Percentiles rank a stretch among this genome's conserved stretches.
These are phyloP conservation scores for Pythium dissotocum DNA, from an alignment of 352 stramenopile species.

Conservation along the genomic window DNA sequence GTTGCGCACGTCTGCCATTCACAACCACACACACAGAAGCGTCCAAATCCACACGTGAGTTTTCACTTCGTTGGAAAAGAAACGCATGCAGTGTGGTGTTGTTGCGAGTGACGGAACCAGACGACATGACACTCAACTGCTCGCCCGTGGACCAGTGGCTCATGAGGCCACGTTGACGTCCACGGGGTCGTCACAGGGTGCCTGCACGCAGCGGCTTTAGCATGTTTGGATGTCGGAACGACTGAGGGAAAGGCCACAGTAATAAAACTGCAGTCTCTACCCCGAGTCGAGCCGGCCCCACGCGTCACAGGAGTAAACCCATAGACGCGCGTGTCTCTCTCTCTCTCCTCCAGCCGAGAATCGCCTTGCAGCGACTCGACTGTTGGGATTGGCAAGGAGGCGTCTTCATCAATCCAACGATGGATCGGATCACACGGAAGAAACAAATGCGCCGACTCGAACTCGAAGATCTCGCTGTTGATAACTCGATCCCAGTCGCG, in stretches of 20 bases:
- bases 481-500: not conserved
- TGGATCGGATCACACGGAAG: not conserved
- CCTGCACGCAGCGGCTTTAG: conserved; percentile 91
- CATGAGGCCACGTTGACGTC: not conserved
- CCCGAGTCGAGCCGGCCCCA: not conserved
- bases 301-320: not conserved
- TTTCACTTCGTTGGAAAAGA: conserved; percentile 1
- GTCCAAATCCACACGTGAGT: conserved; percentile 15
- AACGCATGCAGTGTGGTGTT: no score
- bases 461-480: not conserved
- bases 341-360: conserved; percentile 9
- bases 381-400: not conserved
- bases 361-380: no score
- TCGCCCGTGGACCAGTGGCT: conserved; percentile 16
- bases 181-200: conserved; percentile 50
- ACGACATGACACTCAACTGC: conserved; percentile 77
- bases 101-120: conserved; percentile 32
- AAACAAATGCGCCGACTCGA: conserved; percentile 15
- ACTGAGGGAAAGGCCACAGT: not conserved
- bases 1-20: conserved; percentile 90
- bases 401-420: conserved; percentile 1
- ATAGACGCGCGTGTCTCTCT: conserved; percentile 1
- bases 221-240: conserved; percentile 66
- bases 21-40: conserved; percentile 15
- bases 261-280: not conserved